These are phyloP conservation scores for Erythrobasidium hasegawianum DNA, from an alignment of 1,284 basidiomycete genomes.

Conservation along the genomic window DNA sequence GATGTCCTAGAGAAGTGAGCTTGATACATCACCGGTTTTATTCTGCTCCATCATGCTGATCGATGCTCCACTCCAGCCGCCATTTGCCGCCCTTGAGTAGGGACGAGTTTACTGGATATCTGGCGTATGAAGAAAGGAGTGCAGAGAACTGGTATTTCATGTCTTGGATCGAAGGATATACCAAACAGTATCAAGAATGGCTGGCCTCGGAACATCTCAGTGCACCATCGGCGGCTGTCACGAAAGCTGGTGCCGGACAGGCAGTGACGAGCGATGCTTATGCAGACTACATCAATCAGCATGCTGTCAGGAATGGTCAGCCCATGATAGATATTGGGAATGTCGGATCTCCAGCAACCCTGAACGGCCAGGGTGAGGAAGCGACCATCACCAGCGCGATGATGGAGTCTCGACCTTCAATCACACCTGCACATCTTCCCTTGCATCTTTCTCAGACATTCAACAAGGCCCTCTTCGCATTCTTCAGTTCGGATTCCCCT, in stretches of 20 bases:
- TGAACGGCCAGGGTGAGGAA: not conserved
- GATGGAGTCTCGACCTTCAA: not conserved
- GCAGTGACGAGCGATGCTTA: no score
- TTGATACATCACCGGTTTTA: no score
- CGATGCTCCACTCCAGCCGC: not conserved
- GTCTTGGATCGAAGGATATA: slow-evolving; percentile 1
- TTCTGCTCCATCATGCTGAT: not conserved
- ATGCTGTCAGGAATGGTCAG: no score
- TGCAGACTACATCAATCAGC: no score
- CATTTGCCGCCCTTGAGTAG: slow-evolving; percentile 1
- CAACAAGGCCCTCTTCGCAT: slow-evolving; percentile 3
- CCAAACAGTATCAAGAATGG: slow-evolving; percentile 1
- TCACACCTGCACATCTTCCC: not conserved
- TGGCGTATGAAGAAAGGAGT: not conserved
- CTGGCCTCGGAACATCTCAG: not conserved
- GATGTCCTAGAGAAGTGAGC: not conserved
- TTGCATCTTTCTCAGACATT: not conserved
- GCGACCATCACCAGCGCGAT: not conserved
- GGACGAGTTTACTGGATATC: not conserved
- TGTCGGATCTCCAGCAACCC: no score
- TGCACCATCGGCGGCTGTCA: no score
- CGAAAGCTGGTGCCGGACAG: no score
- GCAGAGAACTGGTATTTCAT: slow-evolving; percentile 1
- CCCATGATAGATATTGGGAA: no score
- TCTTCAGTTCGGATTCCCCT: not conserved